Evolutionary conservation across 331 rosid genomes (phyloP).

Genomic region (Quercus lobata): DNA sequence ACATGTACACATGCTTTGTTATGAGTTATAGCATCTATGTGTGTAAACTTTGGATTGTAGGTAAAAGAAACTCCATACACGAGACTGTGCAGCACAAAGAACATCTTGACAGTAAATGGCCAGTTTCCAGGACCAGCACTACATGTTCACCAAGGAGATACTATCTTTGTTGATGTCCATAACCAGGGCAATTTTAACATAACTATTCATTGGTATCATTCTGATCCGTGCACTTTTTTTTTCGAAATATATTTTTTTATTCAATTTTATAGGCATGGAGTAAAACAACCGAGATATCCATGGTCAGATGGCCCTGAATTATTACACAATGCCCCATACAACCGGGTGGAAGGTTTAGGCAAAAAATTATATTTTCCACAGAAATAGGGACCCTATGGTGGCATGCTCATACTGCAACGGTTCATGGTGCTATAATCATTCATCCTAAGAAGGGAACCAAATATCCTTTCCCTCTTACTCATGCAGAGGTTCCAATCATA

Average conservation of each 20-base stretch:
- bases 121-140: conserved; percentile 43
- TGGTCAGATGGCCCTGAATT: conserved; percentile 52
- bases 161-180: conserved; percentile 30
- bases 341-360: conserved; percentile 14
- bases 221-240: not conserved
- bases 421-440: conserved; percentile 37
- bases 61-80: conserved; percentile 32
- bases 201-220: conserved; percentile 41
- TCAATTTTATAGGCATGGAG: conserved; percentile 43
- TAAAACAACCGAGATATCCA: conserved; percentile 39
- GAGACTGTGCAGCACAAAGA: conserved; percentile 42
- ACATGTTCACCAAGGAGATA: conserved; percentile 35
- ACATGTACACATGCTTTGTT: too few relatives aligned
- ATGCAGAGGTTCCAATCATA: conserved; percentile 31
- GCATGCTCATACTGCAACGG: conserved; percentile 51
- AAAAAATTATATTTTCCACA: conserved; percentile 25
- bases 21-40: too few relatives aligned
- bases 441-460: conserved; percentile 23
- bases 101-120: conserved; percentile 49
- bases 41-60: not conserved
- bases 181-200: conserved; percentile 33
- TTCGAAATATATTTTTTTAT: too few relatives aligned
- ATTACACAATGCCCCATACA: conserved; percentile 48
- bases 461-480: conserved; percentile 41
- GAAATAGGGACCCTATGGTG: conserved; percentile 49